A percentile compares a stretch with the other conserved stretches of the same genome.
phyloP scores from a whole-genome alignment of 1,284 basidiomycete genomes.

The Leccinum fallax region DNA sequence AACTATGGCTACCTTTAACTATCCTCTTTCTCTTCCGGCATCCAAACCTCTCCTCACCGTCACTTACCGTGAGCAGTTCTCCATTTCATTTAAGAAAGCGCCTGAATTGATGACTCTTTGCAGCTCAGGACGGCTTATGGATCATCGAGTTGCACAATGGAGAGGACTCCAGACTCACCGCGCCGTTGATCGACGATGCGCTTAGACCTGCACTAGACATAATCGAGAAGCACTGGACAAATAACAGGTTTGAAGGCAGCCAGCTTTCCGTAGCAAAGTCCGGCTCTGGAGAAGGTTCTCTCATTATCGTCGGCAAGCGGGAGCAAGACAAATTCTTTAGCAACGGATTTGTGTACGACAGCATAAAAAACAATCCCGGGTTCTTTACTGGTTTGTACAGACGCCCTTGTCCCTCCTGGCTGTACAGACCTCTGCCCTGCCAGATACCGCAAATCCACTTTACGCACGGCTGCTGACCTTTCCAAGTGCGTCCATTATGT shows the following conservation, averaged over 20 bases:
- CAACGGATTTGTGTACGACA: conserved; percentile 61
- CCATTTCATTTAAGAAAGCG: too few relatives aligned
- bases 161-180: conserved; percentile 72
- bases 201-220: conserved; percentile 73
- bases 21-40: conserved; percentile 49
- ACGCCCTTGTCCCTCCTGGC: background rate
- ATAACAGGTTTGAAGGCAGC: conserved; percentile 45
- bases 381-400: conserved; percentile 72
- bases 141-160: conserved; percentile 79
- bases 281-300: conserved; percentile 53
- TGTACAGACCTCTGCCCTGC: background rate
- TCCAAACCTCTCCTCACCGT: conserved; percentile 58
- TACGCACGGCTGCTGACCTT: conserved; percentile 61
- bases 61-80: conserved; percentile 55
- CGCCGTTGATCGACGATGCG: conserved; percentile 59
- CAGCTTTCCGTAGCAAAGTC: conserved; percentile 39
- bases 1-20: conserved; percentile 7
- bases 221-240: conserved; percentile 81
- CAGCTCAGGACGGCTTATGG: conserved; percentile 68
- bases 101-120: background rate
- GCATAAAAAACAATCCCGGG: conserved; percentile 59
- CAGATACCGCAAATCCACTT: conserved; percentile 59
- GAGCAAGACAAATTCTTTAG: conserved; percentile 88
- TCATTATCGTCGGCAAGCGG: conserved; percentile 76
- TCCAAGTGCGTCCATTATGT: conserved; percentile 54